Evolutionary conservation across 2,329 filamentous ascomycete species (phyloP).

Genomic region (Xylariaceae sp.): DNA sequence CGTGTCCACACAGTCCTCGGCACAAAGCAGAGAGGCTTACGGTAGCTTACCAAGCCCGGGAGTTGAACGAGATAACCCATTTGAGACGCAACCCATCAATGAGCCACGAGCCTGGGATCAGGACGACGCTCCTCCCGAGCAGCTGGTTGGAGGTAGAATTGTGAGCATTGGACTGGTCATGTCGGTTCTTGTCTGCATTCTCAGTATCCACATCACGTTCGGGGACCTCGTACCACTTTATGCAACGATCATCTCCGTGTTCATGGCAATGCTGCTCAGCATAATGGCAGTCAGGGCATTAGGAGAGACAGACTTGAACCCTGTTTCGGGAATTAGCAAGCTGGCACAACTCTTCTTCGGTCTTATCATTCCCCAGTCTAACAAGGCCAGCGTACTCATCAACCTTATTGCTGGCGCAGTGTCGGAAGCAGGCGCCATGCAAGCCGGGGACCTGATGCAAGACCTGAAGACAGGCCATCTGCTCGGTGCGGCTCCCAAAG

Average conservation of each 20-base stretch:
- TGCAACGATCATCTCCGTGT: slow-evolving; percentile 71
- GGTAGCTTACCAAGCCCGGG: slow-evolving; percentile 14
- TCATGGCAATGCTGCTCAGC: slow-evolving; percentile 75
- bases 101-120: slow-evolving; percentile 41
- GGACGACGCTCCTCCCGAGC: slow-evolving; percentile 77
- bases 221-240: slow-evolving; percentile 75
- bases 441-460: slow-evolving; percentile 95
- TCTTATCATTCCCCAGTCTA: slow-evolving; percentile 73
- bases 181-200: slow-evolving; percentile 75
- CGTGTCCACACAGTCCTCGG: slow-evolving; percentile 10
- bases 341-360: slow-evolving; percentile 95
- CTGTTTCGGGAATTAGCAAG: slow-evolving; percentile 94
- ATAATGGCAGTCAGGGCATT: slow-evolving; percentile 69
- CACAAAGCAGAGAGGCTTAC: slow-evolving; percentile 3
- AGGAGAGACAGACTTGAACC: slow-evolving; percentile 88
- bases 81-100: slow-evolving; percentile 14
- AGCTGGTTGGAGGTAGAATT: slow-evolving; percentile 69
- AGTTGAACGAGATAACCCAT: slow-evolving; percentile 24
- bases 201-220: slow-evolving; percentile 79
- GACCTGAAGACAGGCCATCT: slow-evolving; percentile 96
- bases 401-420: slow-evolving; percentile 93
- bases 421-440: slow-evolving; percentile 77
- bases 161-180: slow-evolving; percentile 72
- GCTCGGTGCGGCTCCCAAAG: slow-evolving; percentile 84
- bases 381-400: slow-evolving; percentile 85